Conservation (phyloP, 805 yeast species). For the Dipodascus geniculatus region DNA sequence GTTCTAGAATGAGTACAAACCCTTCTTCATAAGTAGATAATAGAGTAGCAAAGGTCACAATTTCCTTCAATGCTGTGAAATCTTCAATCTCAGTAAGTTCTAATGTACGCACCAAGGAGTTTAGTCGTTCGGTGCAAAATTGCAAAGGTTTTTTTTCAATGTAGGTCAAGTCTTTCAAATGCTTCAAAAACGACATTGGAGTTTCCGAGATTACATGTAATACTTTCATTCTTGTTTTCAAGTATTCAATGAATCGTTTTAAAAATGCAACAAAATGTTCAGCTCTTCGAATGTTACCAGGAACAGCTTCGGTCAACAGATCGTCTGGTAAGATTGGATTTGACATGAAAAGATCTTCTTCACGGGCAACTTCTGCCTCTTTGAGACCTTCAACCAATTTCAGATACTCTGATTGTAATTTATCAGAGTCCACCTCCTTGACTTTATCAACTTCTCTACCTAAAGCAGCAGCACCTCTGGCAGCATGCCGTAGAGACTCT, state of each 20-base stretch:
- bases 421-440: constrained; percentile 69
- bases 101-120: constrained; percentile 77
- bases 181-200: constrained; percentile 84
- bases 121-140: constrained; percentile 85
- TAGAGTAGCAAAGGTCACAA: constrained; percentile 92
- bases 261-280: constrained; percentile 93
- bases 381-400: constrained; percentile 81
- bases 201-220: constrained; percentile 97
- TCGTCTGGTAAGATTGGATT: constrained; percentile 84
- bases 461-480: constrained; percentile 73
- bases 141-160: constrained; percentile 86
- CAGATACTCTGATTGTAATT: constrained; percentile 82
- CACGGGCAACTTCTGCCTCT: constrained; percentile 57
- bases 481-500: constrained; percentile 74
- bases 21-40: constrained; percentile 94
- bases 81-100: constrained; percentile 86
- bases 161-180: constrained; percentile 82
- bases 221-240: constrained; percentile 96
- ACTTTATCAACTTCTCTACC: constrained; percentile 77
- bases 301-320: constrained; percentile 81
- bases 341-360: constrained; percentile 61
- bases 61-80: constrained; percentile 83
- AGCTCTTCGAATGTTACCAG: constrained; percentile 94
- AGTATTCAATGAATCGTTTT: constrained; percentile 84
- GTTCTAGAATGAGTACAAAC: constrained; percentile 82